Base-by-base conservation (phyloP, 2,329 filamentous ascomycete genomes). In the Diplodia scrobiculata region DNA sequence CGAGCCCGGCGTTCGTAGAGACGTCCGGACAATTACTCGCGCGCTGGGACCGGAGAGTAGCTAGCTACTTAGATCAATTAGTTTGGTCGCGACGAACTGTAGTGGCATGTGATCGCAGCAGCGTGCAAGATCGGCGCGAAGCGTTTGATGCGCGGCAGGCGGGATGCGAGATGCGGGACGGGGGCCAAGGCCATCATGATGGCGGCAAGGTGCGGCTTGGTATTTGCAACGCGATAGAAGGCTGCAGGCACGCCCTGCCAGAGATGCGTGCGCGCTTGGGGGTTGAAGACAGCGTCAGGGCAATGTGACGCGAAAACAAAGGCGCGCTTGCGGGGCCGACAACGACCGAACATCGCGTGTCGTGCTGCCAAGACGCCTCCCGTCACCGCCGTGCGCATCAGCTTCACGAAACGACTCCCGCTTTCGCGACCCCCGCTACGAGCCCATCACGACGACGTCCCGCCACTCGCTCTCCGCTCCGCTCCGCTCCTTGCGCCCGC, bases 401-500 rank as follows among this genome's bases (percentile, higher is more conserved):
- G 63, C 63, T 65, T 52, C 51, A 65, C 63, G 38, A 65, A 48
- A 53, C 62, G 19, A 58, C 53, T 27, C 36, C 51, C 32, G 50
- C 63, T 3, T 50, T 25, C 41, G 38, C 25, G 62, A 64, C 62
- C n/a, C 25, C 62, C 38, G 36, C 62, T 13, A 29, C 48, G 34
- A 19, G 19, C 63, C 63, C 63, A 65, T 65, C 63, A 11, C 27
- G 9, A n/a, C 52, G 14, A 41, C 13, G 13, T 58, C 52, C 32
- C 52, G 53, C 45, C 41, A 32, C 19, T 19, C 41, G 52, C 36
- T 27, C 41, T 29, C 63, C 32, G 52, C 36, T n/a, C 27, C 32
- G 32, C 32, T 10, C 32, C 25, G 25, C 29, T 32, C 7, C 7
- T 50, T 19, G 52, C 29, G 19, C 63, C 52, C 14, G 25, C 38